Evolutionary conservation across 257 asterid species (phyloP), one percentile per base, ranked within the genome.

Genomic region (Solanum etuberosum): DNA sequence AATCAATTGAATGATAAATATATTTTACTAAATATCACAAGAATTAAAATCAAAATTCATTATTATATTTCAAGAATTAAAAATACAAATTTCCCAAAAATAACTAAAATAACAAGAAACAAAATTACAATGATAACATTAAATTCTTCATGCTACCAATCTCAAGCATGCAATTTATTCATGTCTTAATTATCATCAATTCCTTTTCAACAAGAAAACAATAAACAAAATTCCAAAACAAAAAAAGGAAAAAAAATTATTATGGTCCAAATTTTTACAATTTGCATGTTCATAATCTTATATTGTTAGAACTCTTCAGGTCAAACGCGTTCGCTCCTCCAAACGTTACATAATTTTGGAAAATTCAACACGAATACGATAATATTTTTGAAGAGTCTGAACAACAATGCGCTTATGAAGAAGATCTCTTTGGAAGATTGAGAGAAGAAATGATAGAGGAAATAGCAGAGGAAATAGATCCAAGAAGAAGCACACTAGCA

Each of bases 321-420:
- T 10, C 0, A 2, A 1, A 1, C 16, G 7, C 5, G 5, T 20
- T n/a, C 0, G 0, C 15, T 1, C 14, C 0, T 73, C 0, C 31
- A 73, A 35, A 73, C 20, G 0, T 0, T 16, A 72, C 5, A 0
- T 18, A 72, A 1, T 9, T 72, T 32, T 72, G 4, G 1, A 2
- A 20, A 20, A 72, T 35, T 34, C 9, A 12, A 35, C 3, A 23
- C 0, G 5, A 18, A 2, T 18, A 34, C 0, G 0, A 10, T 35
- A 21, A 73, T 2, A 73, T 21, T 73, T 73, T 73, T 5, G 2
- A 21, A 21, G 5, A 73, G 42, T 35, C 9, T 14, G 18, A 73
- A 40, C 31, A 73, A 73, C 0, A 0, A 1, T 20, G 5, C 65
- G 48, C 20, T 35, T 73, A 73, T 1, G 46, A 73, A 5, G 29